Base-by-base conservation (phyloP, 176 grass and related monocot genomes). In the Phoenix roebelenii region DNA sequence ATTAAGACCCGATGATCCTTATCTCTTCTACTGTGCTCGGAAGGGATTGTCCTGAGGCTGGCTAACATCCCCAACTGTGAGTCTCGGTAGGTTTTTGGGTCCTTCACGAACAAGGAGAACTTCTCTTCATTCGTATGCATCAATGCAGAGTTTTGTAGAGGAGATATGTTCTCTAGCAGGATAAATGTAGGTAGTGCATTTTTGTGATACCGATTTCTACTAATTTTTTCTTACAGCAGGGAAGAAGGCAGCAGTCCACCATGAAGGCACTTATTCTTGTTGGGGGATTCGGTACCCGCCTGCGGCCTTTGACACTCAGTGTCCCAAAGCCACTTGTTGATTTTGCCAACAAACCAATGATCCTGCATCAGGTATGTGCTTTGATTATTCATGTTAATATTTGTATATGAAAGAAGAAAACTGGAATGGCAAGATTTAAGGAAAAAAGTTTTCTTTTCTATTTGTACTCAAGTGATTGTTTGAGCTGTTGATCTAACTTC, bases 191-290 rank as follows among this genome's bases (percentile, higher is more conserved):
- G 6, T 50, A 25, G 51, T 20, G 64, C 20, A 20, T n/a, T 32
- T 54, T 19, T 49, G 32, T 39, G 32, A 7, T 51, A 51, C 19
- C 65, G n/a, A 50, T 57, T 22, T 66, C 29, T 76, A 7, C 73
- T 10, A 16, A 20, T 20, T 71, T 4, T 65, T 17, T 18, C 51
- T 2, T 23, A 58, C 9, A 79, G 74, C 20, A 20, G 67, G 30
- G 50, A 49, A 52, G 25, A 18, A 55, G 65, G 16, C 7, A 19
- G 49, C 0, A 58, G 16, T 52, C 63, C 83, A 74, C 52, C 56
- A 90, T 90, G 91, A 90, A 90, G 83, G 91, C 83, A 32, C 73
- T 90, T 57, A 90, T 95, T 78, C 91, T 95, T 54, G 91, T 95
- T 25, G 91, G 86, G 23, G 91, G 91, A 61, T 95, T 95, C 50